Conservation (phyloP, 352 stramenopile genomes). For the Phytophthora melonis region DNA sequence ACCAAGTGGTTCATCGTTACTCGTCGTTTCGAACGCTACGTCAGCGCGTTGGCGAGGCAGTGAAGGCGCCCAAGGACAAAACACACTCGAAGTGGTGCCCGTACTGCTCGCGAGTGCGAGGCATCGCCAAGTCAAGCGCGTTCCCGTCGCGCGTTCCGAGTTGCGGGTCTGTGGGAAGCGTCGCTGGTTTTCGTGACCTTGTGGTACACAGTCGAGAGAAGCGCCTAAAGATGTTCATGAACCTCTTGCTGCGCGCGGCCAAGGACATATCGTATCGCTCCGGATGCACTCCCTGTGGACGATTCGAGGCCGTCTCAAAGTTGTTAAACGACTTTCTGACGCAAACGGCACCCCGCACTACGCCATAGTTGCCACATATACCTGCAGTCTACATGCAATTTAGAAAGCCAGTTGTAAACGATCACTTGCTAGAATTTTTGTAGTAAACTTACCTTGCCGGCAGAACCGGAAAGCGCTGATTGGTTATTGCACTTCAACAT, state of each 20-base stretch:
- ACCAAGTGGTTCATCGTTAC: slow-evolving; percentile 10
- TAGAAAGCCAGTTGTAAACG: no score
- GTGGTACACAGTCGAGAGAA: slow-evolving; percentile 40
- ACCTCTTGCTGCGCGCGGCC: slow-evolving; percentile 49
- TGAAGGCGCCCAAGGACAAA: slow-evolving; percentile 34
- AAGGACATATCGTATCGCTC: slow-evolving; percentile 67
- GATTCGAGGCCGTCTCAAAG: slow-evolving; percentile 56
- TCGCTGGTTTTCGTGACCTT: slow-evolving; percentile 22
- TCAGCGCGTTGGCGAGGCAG: slow-evolving; percentile 37
- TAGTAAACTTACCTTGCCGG: no score
- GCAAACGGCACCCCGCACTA: slow-evolving; percentile 21
- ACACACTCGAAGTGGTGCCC: slow-evolving; percentile 67
- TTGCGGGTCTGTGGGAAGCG: slow-evolving; percentile 27
- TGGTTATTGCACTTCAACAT: background rate
- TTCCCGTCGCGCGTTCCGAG: slow-evolving; percentile 61
- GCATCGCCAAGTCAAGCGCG: slow-evolving; percentile 41
- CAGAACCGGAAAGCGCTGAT: no score
- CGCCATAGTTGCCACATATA: no score
- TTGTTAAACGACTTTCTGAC: slow-evolving; percentile 67
- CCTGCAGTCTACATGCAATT: no score
- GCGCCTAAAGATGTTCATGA: slow-evolving; percentile 55
- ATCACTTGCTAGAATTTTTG: no score
- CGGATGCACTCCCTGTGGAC: slow-evolving; percentile 47
- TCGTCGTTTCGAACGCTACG: slow-evolving; percentile 64
- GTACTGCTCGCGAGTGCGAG: slow-evolving; percentile 61